Base-by-base conservation (phyloP, 805 yeast genomes). In the Teunomyces panamensis region DNA sequence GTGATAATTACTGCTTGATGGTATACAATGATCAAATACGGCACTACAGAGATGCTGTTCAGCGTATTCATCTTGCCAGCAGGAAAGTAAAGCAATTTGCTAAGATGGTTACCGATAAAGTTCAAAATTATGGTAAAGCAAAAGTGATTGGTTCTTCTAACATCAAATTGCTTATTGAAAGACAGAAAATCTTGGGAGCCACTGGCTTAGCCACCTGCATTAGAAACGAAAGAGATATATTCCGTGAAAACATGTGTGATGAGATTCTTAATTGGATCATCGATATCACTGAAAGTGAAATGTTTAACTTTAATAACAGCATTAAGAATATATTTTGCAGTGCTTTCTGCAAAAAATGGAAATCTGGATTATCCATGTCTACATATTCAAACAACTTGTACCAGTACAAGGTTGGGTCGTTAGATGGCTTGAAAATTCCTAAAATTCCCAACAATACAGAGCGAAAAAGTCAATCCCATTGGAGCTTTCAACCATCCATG, bases 1-100 rank as follows among this genome's bases (percentile, higher is more conserved):
- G 81, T 13, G 73, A 66, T 3, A 74, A 74, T 51, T 88, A 73
- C 65, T 79, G 73, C 24, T 66, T 89, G 27, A 64, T 82, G 29
- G 66, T 87, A 2, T 89, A 88, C 75, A 89, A 90, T 56, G 96
- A 89, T 59, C 94, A 85, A 56, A 75, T 80, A 30, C 83, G 86
- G 49, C 92, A 90, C 47, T 82, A 78, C 54, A 71, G 81, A 47
- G 96, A 89, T 58, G 90, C 91, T 0, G 79, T 82, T 3, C 83
- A 81, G 45, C 64, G 87, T 32, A 80, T 89, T 6, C 73, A 79
- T 42, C 60, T 75, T 29, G 84, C 89, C 0, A 86, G 94, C 6
- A 75, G 77, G 16, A 83, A 86, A 56, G 79, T 79, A 1, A 66
- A 66, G 9, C 83, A 80, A 36, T 88, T 84, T 65, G 89, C 90